Percentiles rank a stretch among this genome's conserved stretches.
Conservation (phyloP, 2,329 filamentous ascomycete species). For the Fusarium succisae region DNA sequence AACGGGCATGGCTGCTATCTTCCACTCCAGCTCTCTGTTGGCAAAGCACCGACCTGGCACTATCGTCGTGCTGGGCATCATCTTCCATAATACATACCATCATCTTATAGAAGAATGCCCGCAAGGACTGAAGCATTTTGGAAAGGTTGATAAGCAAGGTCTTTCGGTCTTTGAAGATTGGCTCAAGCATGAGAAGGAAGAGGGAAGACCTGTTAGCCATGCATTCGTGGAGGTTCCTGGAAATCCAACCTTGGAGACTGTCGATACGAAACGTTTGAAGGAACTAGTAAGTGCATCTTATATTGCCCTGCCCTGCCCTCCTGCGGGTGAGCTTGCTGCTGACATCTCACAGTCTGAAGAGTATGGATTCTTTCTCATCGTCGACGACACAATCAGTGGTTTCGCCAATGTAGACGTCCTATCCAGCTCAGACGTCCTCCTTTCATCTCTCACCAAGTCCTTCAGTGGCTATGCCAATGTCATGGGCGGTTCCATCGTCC, state of each 20-base stretch:
- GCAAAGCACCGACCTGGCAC: constrained; percentile 46
- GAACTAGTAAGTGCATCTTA: constrained; percentile 47
- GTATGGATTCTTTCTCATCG: constrained; percentile 55
- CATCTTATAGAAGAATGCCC: constrained; percentile 57
- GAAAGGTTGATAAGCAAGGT: constrained; percentile 52
- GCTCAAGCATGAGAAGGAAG: constrained; percentile 52
- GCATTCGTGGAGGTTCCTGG: constrained; percentile 58
- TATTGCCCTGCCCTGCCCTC: not conserved
- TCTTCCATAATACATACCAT: constrained; percentile 61
- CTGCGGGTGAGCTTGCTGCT: not conserved
- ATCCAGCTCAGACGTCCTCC: constrained; percentile 57
- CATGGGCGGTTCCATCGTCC: constrained; percentile 60
- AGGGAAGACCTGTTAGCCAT: constrained; percentile 54
- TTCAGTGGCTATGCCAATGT: constrained; percentile 67
- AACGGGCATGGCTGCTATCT: constrained; percentile 65
- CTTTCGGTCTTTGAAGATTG: constrained; percentile 57
- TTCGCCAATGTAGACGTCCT: constrained; percentile 63
- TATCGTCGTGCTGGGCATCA: constrained; percentile 58
- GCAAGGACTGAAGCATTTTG: constrained; percentile 59
- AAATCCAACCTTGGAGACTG: constrained; percentile 49
- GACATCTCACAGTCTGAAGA: constrained; percentile 48
- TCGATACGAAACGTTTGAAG: constrained; percentile 49
- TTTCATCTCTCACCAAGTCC: constrained; percentile 65
- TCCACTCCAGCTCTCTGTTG: constrained; percentile 52
- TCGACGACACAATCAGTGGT: constrained; percentile 60